Evolutionary conservation across 345 rosid species (phyloP).

Genomic region (Populus euphratica): DNA sequence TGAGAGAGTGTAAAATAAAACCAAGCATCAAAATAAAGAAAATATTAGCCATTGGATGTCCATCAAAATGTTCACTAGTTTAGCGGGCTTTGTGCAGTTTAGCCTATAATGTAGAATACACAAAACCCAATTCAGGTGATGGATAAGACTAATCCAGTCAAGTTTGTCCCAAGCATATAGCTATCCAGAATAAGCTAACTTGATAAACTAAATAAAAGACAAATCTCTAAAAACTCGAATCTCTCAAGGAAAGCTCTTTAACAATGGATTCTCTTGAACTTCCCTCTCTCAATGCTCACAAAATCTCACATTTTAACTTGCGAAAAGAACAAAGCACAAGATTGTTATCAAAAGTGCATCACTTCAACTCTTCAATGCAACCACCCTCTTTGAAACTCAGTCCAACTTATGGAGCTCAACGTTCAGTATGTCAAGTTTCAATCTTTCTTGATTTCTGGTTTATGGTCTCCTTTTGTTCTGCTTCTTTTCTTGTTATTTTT

Average conservation of each 20-base stretch:
- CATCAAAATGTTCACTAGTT: no score
- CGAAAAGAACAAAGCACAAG: conserved; percentile 7
- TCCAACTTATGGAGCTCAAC: conserved; percentile 9
- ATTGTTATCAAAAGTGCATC: conserved; percentile 14
- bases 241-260: not conserved
- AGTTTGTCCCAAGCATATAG: not conserved
- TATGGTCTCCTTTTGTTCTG: conserved; percentile 3
- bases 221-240: not conserved
- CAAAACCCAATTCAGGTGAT: not conserved
- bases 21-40: no score
- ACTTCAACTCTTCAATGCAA: conserved; percentile 17
- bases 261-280: conserved; percentile 45
- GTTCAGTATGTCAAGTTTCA: conserved; percentile 23
- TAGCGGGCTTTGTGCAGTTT: no score
- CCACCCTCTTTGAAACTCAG: conserved; percentile 16
- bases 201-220: not conserved
- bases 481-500: not conserved
- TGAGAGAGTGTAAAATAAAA: no score
- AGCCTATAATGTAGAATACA: not conserved
- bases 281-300: conserved; percentile 29
- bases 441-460: conserved; percentile 10
- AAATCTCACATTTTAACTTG: conserved; percentile 11
- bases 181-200: not conserved
- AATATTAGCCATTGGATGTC: no score
- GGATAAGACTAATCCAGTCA: not conserved